Evolutionary conservation across 345 rosid genomes (phyloP).

Genomic region (Laguncularia racemosa): DNA sequence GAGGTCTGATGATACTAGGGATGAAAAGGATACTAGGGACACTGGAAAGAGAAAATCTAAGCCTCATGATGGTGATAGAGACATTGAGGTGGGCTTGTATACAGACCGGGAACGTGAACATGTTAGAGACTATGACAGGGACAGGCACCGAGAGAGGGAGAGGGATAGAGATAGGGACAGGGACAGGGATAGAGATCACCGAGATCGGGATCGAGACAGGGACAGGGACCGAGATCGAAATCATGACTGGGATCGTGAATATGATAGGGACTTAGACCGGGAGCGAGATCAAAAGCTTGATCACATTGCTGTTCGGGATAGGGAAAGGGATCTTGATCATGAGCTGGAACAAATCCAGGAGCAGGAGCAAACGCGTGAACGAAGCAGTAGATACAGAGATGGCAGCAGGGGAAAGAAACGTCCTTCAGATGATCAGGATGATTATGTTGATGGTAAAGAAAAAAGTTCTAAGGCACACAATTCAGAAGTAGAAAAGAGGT

Average conservation of each 20-base stretch:
- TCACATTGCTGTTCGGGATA: slow-evolving; percentile 17
- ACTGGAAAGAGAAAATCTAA: slow-evolving; percentile 44
- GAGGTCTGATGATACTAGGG: slow-evolving; percentile 54
- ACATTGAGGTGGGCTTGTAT: slow-evolving; percentile 34
- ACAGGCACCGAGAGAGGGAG: slow-evolving; percentile 24
- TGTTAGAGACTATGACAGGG: slow-evolving; percentile 30
- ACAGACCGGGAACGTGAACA: slow-evolving; percentile 19
- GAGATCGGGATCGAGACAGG: slow-evolving; percentile 32
- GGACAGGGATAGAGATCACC: slow-evolving; percentile 22
- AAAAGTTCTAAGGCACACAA: slow-evolving; percentile 24
- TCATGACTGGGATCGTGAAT: slow-evolving; percentile 30
- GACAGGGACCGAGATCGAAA: slow-evolving; percentile 31
- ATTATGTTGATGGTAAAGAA: slow-evolving; percentile 37
- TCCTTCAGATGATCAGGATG: slow-evolving; percentile 65
- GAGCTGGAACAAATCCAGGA: slow-evolving; percentile 11
- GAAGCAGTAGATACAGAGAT: slow-evolving; percentile 45
- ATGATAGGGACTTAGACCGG: slow-evolving; percentile 33
- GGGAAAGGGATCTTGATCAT: slow-evolving; percentile 35
- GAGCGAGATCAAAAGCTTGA: slow-evolving; percentile 25
- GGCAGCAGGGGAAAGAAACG: slow-evolving; percentile 55
- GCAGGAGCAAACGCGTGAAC: slow-evolving; percentile 30
- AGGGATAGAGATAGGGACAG: slow-evolving; percentile 20
- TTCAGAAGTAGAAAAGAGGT: slow-evolving; percentile 40
- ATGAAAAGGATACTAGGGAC: slow-evolving; percentile 43
- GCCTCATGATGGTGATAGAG: slow-evolving; percentile 42